phyloP scores from a whole-genome alignment of 805 yeast genomes.

The Torulaspora quercuum region DNA sequence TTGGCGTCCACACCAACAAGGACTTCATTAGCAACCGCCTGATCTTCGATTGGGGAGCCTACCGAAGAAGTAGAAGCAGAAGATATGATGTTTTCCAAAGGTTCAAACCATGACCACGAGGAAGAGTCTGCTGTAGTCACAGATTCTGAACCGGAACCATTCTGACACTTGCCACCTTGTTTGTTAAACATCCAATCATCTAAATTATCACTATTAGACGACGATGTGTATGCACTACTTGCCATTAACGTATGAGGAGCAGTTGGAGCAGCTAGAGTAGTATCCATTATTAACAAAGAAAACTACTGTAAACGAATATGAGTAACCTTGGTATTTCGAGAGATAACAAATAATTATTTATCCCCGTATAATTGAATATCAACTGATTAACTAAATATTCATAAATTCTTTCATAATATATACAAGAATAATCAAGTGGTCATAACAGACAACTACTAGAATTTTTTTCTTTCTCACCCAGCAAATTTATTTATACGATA shows the following conservation, averaged over 20 bases:
- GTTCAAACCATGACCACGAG: conserved; percentile 28
- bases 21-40: conserved; percentile 2
- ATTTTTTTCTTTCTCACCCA: too few relatives aligned
- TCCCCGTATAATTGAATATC: conserved; percentile 5
- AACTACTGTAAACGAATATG: conserved; percentile 1
- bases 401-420: too few relatives aligned
- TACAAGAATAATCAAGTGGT: too few relatives aligned
- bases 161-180: conserved; percentile 6
- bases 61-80: conserved; percentile 27
- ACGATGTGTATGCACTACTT: too few relatives aligned
- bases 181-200: conserved; percentile 22
- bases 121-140: conserved; percentile 15
- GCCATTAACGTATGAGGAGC: conserved; percentile 9
- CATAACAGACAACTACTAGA: neutral
- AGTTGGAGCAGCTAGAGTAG: conserved; percentile 6
- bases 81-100: conserved; percentile 28
- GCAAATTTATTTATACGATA: too few relatives aligned
- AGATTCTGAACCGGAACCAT: conserved; percentile 11
- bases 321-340: conserved; percentile 4
- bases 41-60: conserved; percentile 21
- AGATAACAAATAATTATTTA: too few relatives aligned
- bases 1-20: conserved; percentile 2
- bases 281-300: conserved; percentile 3
- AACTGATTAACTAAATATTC: conserved; percentile 5
- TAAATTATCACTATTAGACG: conserved; percentile 8